Percentiles rank a stretch among this genome's conserved stretches.
Conservation (phyloP, 129 eudicot species). For the Smallanthus sonchifolius region DNA sequence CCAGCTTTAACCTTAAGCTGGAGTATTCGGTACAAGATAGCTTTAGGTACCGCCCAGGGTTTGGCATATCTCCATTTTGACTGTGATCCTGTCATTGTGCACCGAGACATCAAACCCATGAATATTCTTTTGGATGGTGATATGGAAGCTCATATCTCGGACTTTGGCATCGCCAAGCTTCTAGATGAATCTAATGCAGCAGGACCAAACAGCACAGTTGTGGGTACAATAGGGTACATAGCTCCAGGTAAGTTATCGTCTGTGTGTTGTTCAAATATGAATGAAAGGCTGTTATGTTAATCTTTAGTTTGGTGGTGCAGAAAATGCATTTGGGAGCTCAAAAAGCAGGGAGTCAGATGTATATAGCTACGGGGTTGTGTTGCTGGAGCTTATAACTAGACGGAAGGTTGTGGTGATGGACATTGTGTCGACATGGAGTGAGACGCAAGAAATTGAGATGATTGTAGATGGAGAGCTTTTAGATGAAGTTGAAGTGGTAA, state of each 20-base stretch:
- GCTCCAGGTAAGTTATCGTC: slow-evolving; percentile 92
- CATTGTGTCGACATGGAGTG: slow-evolving; percentile 47
- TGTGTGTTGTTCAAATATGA: no score
- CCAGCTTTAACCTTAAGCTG: slow-evolving; percentile 51
- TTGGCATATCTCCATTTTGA: slow-evolving; percentile 84
- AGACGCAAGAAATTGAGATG: slow-evolving; percentile 37
- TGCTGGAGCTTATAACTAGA: slow-evolving; percentile 73
- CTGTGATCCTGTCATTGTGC: slow-evolving; percentile 76
- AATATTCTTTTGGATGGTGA: slow-evolving; percentile 79
- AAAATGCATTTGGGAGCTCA: slow-evolving; percentile 62
- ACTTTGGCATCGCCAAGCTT: slow-evolving; percentile 88
- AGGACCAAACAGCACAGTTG: slow-evolving; percentile 32
- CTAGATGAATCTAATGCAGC: slow-evolving; percentile 57
- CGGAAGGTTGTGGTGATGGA: slow-evolving; percentile 51
- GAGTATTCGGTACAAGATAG: slow-evolving; percentile 68
- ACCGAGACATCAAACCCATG: slow-evolving; percentile 82
- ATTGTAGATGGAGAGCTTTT: slow-evolving; percentile 49
- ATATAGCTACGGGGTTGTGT: slow-evolving; percentile 82
- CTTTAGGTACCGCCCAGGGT: slow-evolving; percentile 79
- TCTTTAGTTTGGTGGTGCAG: no score
- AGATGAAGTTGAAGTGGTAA: slow-evolving; percentile 45
- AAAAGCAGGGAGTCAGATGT: slow-evolving; percentile 75
- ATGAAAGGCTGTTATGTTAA: no score
- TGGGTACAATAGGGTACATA: slow-evolving; percentile 79
- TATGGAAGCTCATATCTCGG: slow-evolving; percentile 82